A percentile compares a stretch with the other conserved stretches of the same genome.
These are phyloP conservation scores for Dictyostelium capitatum DNA, from an alignment of 78 protist species.

Conservation along the genomic window DNA sequence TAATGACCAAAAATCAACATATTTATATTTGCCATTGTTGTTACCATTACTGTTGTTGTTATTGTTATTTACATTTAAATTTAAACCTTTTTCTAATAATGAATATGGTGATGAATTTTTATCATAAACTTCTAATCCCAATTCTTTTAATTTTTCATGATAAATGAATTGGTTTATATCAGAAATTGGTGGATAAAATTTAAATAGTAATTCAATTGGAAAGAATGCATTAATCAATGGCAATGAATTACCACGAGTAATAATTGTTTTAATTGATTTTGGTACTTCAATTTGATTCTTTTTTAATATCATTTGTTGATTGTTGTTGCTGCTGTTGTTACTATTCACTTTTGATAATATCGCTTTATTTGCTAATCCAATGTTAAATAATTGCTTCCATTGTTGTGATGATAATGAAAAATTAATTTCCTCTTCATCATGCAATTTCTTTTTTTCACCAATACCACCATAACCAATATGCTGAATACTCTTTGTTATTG, in stretches of 20 bases:
- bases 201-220: slow-evolving; percentile 57
- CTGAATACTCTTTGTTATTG: background rate
- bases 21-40: background rate
- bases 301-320: slow-evolving; percentile 8
- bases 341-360: background rate
- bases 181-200: slow-evolving; percentile 36
- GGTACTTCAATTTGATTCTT: slow-evolving; percentile 19
- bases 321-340: background rate
- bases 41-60: background rate
- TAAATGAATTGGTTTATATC: background rate
- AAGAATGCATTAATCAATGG: slow-evolving; percentile 3
- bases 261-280: slow-evolving; percentile 23
- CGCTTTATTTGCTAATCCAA: slow-evolving; percentile 15
- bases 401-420: slow-evolving; percentile 47
- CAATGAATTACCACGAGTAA: background rate
- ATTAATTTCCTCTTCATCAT: slow-evolving; percentile 30
- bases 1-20: slow-evolving; percentile 23
- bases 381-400: slow-evolving; percentile 78
- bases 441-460: background rate
- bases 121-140: slow-evolving; percentile 45
- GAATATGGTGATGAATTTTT: slow-evolving; percentile 15
- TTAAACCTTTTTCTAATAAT: slow-evolving; percentile 41
- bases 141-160: slow-evolving; percentile 50
- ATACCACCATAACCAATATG: background rate
- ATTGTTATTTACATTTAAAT: background rate